Evolutionary conservation across 345 rosid genomes (phyloP).

Genomic region (thale cress (Arabidopsis thaliana)): TAIR10.1 NC_003074.8:18330501-18331000

Average conservation of each 20-base stretch:
- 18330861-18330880: conserved; percentile 3
- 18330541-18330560: conserved; percentile 95
- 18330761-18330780: conserved; percentile 75
- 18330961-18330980: background rate
- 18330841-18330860: background rate
- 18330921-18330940: conserved; percentile 17
- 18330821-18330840: background rate
- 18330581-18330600: conserved; percentile 84
- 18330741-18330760: conserved; percentile 94
- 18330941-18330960: background rate
- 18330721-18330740: conserved; percentile 91
- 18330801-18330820: background rate
- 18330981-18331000: background rate
- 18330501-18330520: conserved; percentile 81
- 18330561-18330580: conserved; percentile 90
- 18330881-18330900: conserved; percentile 8
- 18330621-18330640: conserved; percentile 1
- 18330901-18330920: conserved; percentile 27
- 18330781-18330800: conserved; percentile 1
- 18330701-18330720: conserved; percentile 89
- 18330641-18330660: conserved; percentile 15
- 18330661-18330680: conserved; percentile 6
- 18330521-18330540: conserved; percentile 92
- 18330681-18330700: conserved; percentile 91
- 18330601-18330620: conserved; percentile 75